Conservation (phyloP, 352 stramenopile genomes). For the Blastocystis sp. region DNA sequence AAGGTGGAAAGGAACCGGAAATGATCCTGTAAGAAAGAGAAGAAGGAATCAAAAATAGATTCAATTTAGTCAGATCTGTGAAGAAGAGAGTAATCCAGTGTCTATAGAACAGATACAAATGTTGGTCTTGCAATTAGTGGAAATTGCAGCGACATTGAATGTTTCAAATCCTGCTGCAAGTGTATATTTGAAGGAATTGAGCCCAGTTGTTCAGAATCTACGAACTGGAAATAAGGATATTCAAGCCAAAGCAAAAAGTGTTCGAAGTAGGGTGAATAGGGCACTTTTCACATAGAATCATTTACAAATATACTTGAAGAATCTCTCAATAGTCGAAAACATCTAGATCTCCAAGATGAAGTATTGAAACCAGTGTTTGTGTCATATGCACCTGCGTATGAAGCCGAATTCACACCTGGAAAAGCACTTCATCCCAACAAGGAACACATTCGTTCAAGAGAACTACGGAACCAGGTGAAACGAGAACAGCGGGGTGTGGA, state of each 20-base stretch:
- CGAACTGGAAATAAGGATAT: background rate
- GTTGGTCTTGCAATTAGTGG: background rate
- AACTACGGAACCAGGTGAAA: constrained; percentile 57
- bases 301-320: background rate
- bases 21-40: background rate
- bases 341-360: constrained; percentile 20
- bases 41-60: background rate
- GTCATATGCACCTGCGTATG: constrained; percentile 33
- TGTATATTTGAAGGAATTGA: background rate
- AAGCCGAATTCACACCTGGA: constrained; percentile 24
- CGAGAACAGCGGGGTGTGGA: constrained; percentile 28
- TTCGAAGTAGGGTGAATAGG: background rate
- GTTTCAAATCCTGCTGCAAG: background rate
- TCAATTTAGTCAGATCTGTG: no score
- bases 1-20: background rate
- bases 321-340: background rate
- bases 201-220: background rate
- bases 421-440: constrained; percentile 50
- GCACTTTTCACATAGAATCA: background rate
- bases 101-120: background rate
- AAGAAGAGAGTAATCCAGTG: no score
- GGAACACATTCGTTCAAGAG: constrained; percentile 10
- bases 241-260: background rate
- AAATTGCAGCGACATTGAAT: background rate
- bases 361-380: constrained; percentile 23